Evolutionary conservation across 2,329 filamentous ascomycete species (phyloP), one percentile per base, ranked within the genome.

Genomic region (Microthyrium microscopicum): DNA sequence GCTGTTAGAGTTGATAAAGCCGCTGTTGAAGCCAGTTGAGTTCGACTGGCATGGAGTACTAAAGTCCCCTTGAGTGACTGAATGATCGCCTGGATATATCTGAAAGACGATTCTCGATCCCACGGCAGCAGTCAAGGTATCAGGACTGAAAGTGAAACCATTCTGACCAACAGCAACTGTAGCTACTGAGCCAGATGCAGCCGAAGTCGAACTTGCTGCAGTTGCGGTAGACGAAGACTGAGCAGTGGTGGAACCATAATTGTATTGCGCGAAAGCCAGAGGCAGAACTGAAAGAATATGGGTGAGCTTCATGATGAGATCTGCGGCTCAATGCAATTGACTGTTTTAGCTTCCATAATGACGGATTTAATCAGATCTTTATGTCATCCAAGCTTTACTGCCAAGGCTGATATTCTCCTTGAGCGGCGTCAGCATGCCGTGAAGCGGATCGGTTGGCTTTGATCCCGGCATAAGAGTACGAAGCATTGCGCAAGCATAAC

Each of bases 101-200:
- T 32, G 20, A 34, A 39, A 39, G 9, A 31, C 26, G 28, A 39
- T 25, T 7, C 26, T 36, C 16, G 31, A 28, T 15, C 36, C 36
- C 3, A 17, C 16, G 5, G 26, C 21, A 26, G 29, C 36, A 16
- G 35, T 39, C 5, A 39, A 19, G 17, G 24, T 31, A 20, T 39
- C 29, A 15, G 36, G 36, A 6, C 17, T 20, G 34, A 38, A 39
- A 24, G 24, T 28, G n/a, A 26, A 20, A 16, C 34, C 34, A 18
- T 20, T 26, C 12, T 19, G n/a, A 12, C 28, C 26, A n/a, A 39
- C 36, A 13, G 31, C n/a, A 24, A 39, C 25, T n/a, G 31, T 36
- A 3, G 25, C 21, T 5, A 26, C 9, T 3, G 21, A 4, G 3
- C 19, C 5, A 9, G 30, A 13, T 15, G 30, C 19, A n/a, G 11